phyloP scores from a whole-genome alignment of 768 basidiomycete species.

The Suillus tomentosus region DNA sequence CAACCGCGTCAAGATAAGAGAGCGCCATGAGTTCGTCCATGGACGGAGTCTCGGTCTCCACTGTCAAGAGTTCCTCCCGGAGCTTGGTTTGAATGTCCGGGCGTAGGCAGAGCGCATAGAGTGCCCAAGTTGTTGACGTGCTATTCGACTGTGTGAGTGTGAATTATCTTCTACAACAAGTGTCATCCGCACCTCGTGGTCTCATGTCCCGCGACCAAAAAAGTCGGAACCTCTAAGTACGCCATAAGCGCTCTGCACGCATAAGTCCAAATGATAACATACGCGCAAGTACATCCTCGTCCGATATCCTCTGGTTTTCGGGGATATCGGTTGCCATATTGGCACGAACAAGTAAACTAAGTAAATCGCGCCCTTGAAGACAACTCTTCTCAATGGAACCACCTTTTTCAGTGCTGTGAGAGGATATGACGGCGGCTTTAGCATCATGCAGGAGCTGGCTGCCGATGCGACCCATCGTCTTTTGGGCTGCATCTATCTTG shows the following conservation, averaged over 20 bases:
- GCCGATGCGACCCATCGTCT: constrained; percentile 53
- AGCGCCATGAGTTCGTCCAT: constrained; percentile 72
- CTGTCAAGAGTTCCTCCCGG: constrained; percentile 53
- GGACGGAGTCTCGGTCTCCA: constrained; percentile 57
- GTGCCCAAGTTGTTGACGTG: constrained; percentile 56
- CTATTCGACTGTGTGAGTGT: constrained; percentile 13
- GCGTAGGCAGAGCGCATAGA: constrained; percentile 54
- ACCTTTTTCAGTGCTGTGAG: constrained; percentile 22
- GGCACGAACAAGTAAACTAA: constrained; percentile 61
- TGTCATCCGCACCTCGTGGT: constrained; percentile 46
- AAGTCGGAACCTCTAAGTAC: constrained; percentile 57
- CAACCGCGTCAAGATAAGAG: constrained; percentile 68
- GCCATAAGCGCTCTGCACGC: neutral
- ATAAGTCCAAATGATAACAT: constrained; percentile 21
- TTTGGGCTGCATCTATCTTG: constrained; percentile 31
- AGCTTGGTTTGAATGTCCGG: constrained; percentile 55
- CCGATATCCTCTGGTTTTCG: constrained; percentile 54
- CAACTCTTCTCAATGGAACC: constrained; percentile 37
- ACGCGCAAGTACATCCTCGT: constrained; percentile 63
- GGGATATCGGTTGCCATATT: constrained; percentile 65
- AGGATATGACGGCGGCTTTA: constrained; percentile 39
- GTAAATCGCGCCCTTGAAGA: constrained; percentile 50
- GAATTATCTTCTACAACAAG: neutral
- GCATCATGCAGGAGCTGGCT: constrained; percentile 49
- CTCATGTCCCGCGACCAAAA: constrained; percentile 61